Base-by-base conservation (phyloP, 2,329 filamentous ascomycete species). In the Diaporthe sp. region DNA sequence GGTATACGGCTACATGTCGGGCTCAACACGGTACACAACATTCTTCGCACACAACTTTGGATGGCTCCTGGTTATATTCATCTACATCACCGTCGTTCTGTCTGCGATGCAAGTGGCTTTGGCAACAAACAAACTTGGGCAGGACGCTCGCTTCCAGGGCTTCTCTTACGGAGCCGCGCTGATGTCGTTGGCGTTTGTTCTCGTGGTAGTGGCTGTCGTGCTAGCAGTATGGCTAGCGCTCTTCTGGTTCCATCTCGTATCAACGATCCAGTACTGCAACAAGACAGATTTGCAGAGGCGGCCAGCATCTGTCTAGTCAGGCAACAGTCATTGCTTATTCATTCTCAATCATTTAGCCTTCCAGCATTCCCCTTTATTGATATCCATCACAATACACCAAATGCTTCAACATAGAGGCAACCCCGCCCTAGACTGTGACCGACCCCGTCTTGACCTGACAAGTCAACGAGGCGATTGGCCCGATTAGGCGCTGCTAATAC, bases 21-120 rank as follows among this genome's bases (percentile, higher is more conserved):
- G 75, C 51, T 81, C 78, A 30, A 81, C 77, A 35, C 78, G 81
- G 73, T 85, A 85, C 74, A 72, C 73, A 15, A 79, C 79, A n/a
- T 83, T 84, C 47, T 82, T 84, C 59, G 77, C 81, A 56, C 79
- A 80, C 37, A 82, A 84, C 68, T 83, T 84, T 65, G 79, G 79
- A 32, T 82, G 83, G 80, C 76, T 83, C n/a, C 68, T 82, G 32
- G 73, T 47, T 8, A 63, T 70, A n/a, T 74, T 76, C 53, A 75
- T 63, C 9, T 75, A 68, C 56, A 44, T 76, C 56, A 81, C 79
- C 13, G 77, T 84, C 12, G 75, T 83, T 6, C 77, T 84, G 39
- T 82, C 82, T 1, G 81, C 81, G 0, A 79, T 85, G 80, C 83
- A 85, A 75, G 83, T 84, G 15, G 80, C 79, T 0, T 76, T 83